Percentiles rank a stretch among this genome's conserved stretches.
Conservation (phyloP, 2,329 filamentous ascomycete species). For the Fusarium sp. region DNA sequence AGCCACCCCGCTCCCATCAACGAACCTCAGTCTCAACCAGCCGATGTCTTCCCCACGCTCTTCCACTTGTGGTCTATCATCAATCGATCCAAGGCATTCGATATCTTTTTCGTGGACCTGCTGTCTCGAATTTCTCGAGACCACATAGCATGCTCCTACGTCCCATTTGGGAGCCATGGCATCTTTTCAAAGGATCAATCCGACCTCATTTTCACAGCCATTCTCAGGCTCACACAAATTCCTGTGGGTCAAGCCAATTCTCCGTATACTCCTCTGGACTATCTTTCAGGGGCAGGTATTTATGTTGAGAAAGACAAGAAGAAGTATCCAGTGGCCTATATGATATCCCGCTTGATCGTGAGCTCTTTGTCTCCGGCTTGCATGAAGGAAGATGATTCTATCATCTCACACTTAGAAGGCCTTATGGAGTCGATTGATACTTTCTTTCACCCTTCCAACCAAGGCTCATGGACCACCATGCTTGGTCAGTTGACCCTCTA, state of each 20-base stretch:
- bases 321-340: constrained; percentile 90
- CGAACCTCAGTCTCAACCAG: constrained; percentile 79
- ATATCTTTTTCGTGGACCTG: constrained; percentile 87
- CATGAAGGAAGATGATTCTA: constrained; percentile 77
- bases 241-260: constrained; percentile 96
- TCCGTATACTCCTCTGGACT: constrained; percentile 86
- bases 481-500: constrained; percentile 91
- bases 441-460: constrained; percentile 98
- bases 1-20: constrained; percentile 79
- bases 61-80: constrained; percentile 97
- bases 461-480: constrained; percentile 88
- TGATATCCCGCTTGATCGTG: constrained; percentile 90
- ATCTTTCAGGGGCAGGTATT: constrained; percentile 81
- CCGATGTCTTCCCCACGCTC: constrained; percentile 88
- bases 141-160: constrained; percentile 75
- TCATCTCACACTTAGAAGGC: constrained; percentile 85
- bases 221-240: constrained; percentile 89
- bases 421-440: constrained; percentile 95
- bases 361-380: constrained; percentile 91
- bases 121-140: constrained; percentile 88
- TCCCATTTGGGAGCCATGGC: constrained; percentile 85
- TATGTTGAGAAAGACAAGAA: constrained; percentile 92
- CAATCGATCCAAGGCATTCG: constrained; percentile 85
- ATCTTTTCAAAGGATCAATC: constrained; percentile 94
- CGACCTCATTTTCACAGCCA: constrained; percentile 89